A percentile compares a stretch with the other conserved stretches of the same genome.
Evolutionary conservation across 2,329 filamentous ascomycete genomes (phyloP).

Genomic region (Aspergillus transmontanensis): DNA sequence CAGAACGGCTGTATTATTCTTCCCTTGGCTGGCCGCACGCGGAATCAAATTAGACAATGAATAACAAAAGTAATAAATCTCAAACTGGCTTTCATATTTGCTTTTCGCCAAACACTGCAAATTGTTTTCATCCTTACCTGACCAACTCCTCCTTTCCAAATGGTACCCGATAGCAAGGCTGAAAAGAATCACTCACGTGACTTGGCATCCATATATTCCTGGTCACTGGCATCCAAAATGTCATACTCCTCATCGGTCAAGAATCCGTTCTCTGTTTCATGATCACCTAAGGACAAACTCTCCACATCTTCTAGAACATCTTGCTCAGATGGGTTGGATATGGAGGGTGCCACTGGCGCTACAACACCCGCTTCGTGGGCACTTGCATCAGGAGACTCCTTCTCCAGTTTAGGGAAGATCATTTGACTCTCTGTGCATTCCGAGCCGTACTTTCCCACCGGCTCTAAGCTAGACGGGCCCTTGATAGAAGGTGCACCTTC

Average conservation of each 20-base stretch:
- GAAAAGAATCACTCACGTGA: slow-evolving; percentile 22
- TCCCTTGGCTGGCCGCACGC: background rate
- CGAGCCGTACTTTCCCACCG: slow-evolving; percentile 40
- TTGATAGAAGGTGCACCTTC: slow-evolving; percentile 19
- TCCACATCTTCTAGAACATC: slow-evolving; percentile 57
- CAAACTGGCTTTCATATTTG: background rate
- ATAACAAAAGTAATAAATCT: background rate
- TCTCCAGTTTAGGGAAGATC: slow-evolving; percentile 96
- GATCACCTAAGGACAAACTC: slow-evolving; percentile 56
- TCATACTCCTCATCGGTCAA: slow-evolving; percentile 98
- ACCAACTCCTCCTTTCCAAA: background rate
- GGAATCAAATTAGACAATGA: background rate
- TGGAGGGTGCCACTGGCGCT: slow-evolving; percentile 36
- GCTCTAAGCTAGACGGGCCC: slow-evolving; percentile 12
- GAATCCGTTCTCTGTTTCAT: slow-evolving; percentile 68
- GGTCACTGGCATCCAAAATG: slow-evolving; percentile 90
- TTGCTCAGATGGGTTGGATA: slow-evolving; percentile 54
- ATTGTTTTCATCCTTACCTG: background rate
- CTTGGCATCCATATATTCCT: slow-evolving; percentile 67
- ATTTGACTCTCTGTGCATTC: slow-evolving; percentile 65
- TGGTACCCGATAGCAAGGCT: background rate
- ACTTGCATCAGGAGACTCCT: slow-evolving; percentile 83
- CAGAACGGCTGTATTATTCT: background rate
- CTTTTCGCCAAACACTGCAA: background rate
- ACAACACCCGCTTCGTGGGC: slow-evolving; percentile 60